These are phyloP conservation scores for Castanea crenata DNA, from an alignment of 306 rosid genomes.

Conservation along the genomic window DNA sequence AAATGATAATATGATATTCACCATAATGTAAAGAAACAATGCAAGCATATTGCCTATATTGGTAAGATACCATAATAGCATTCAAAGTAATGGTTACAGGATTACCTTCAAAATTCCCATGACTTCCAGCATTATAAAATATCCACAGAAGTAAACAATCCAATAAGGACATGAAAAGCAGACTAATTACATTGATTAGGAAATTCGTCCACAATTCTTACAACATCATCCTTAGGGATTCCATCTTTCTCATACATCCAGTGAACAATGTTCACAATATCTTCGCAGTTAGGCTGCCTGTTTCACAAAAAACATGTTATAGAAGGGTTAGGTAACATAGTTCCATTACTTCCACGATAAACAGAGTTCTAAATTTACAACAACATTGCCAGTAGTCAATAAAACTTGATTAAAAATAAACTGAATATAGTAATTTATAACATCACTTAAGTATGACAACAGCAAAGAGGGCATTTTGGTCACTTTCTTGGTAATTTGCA, in stretches of 20 bases:
- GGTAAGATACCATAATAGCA: background rate
- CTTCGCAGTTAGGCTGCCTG: conserved; percentile 94
- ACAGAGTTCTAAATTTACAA: background rate
- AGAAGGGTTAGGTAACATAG: conserved; percentile 20
- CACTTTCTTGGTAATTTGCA: background rate
- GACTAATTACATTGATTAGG: conserved; percentile 77
- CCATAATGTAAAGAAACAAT: background rate
- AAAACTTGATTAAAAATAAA: no score
- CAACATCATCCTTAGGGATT: conserved; percentile 70
- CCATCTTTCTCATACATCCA: conserved; percentile 91
- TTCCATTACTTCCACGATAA: background rate
- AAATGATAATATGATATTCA: background rate
- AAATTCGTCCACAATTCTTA: conserved; percentile 60
- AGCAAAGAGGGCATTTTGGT: background rate
- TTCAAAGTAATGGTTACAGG: background rate
- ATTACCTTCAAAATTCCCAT: background rate
- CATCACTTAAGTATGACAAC: background rate
- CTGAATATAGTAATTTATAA: background rate
- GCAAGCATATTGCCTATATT: background rate
- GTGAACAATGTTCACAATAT: conserved; percentile 80
- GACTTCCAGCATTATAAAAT: conserved; percentile 1
- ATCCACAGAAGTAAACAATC: conserved; percentile 2
- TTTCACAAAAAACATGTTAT: conserved; percentile 42
- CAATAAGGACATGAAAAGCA: conserved; percentile 5
- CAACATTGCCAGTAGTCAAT: background rate